These are phyloP conservation scores for Gilbertella persicaria DNA, from an alignment of 371 early-diverging fungal species.

Conservation along the genomic window DNA sequence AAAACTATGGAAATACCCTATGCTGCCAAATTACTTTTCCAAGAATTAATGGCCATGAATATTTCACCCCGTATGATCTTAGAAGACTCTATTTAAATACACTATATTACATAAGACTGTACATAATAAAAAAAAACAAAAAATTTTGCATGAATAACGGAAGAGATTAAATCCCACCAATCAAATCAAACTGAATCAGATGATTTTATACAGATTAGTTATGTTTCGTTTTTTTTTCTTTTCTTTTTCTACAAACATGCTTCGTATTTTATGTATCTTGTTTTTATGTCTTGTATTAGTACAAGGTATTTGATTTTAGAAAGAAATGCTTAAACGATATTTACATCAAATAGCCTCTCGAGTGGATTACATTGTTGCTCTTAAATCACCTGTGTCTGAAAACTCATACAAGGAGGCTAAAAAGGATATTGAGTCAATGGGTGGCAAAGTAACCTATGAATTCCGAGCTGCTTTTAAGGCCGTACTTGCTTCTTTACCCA, in stretches of 20 bases:
- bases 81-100: conserved; percentile 46
- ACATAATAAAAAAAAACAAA: conserved; percentile 1
- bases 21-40: conserved; percentile 95
- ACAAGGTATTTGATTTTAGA: not conserved
- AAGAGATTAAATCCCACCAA: too few relatives aligned
- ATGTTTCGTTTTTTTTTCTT: not conserved
- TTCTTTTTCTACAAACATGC: not conserved
- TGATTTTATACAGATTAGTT: too few relatives aligned
- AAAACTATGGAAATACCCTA: conserved; percentile 96
- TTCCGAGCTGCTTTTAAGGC: conserved; percentile 23
- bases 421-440: conserved; percentile 20
- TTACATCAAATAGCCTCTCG: conserved; percentile 4
- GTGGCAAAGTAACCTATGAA: conserved; percentile 26
- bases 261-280: not conserved
- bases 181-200: too few relatives aligned
- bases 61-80: conserved; percentile 78
- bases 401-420: conserved; percentile 15
- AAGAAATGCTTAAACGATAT: not conserved
- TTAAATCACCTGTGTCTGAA: conserved; percentile 21
- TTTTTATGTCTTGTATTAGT: not conserved
- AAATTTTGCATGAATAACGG: not conserved
- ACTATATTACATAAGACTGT: not conserved
- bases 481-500: conserved; percentile 20
- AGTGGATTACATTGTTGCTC: conserved; percentile 23
- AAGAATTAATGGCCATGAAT: conserved; percentile 97